These are phyloP conservation scores for Hypoxylon trugodes DNA, from an alignment of 495 filamentous ascomycete genomes.

Conservation along the genomic window DNA sequence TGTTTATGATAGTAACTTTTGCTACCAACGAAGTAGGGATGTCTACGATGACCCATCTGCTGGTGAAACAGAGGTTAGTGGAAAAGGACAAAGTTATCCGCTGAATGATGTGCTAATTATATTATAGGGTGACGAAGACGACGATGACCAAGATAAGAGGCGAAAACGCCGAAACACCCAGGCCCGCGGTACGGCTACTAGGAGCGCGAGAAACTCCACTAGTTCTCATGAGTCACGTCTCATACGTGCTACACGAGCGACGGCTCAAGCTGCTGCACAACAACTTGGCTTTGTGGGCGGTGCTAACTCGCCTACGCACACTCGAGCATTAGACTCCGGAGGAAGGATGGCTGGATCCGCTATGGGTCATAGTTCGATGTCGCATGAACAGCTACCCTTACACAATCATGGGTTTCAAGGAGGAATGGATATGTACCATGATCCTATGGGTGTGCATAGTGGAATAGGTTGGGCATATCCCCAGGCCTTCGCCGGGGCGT, in stretches of 20 bases:
- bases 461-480: slow-evolving; percentile 28
- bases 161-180: slow-evolving; percentile 32
- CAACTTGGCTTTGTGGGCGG: not conserved
- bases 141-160: slow-evolving; percentile 31
- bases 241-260: slow-evolving; percentile 13
- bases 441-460: slow-evolving; percentile 10
- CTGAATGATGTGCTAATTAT: slow-evolving; percentile 6
- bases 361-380: slow-evolving; percentile 11
- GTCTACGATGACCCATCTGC: slow-evolving; percentile 60
- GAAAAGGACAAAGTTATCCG: not conserved
- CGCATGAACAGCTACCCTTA: slow-evolving; percentile 29
- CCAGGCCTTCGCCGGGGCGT: slow-evolving; percentile 13
- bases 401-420: slow-evolving; percentile 40
- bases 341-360: slow-evolving; percentile 28
- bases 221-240: slow-evolving; percentile 11
- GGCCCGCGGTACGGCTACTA: slow-evolving; percentile 26
- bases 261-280: slow-evolving; percentile 12
- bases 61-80: slow-evolving; percentile 57
- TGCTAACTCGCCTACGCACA: not conserved
- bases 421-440: not conserved
- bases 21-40: slow-evolving; percentile 60
- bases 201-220: slow-evolving; percentile 25
- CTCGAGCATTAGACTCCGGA: slow-evolving; percentile 6
- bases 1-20: slow-evolving; percentile 68
- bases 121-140: slow-evolving; percentile 31